Evolutionary conservation across 2,329 filamentous ascomycete species (phyloP).

Genomic region (Pseudonectria buxi): DNA sequence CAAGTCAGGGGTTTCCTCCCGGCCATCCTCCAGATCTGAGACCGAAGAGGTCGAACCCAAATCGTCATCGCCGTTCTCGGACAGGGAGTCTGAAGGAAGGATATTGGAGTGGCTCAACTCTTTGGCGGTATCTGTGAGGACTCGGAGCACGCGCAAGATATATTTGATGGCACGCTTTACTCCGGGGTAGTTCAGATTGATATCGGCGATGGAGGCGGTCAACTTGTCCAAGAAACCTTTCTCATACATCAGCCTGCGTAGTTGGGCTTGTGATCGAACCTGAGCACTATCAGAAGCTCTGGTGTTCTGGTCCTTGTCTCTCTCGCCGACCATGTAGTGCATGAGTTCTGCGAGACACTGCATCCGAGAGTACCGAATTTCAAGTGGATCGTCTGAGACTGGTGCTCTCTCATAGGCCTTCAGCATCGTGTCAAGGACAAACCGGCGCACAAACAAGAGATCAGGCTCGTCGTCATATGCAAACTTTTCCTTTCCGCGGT

Average conservation of each 20-base stretch:
- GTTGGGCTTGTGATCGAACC: constrained; percentile 65
- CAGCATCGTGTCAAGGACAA: constrained; percentile 87
- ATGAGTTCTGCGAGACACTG: constrained; percentile 86
- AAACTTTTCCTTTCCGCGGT: constrained; percentile 50
- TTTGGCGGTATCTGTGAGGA: constrained; percentile 80
- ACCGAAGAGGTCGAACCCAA: constrained; percentile 82
- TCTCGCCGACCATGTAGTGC: constrained; percentile 81
- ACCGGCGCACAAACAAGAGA: constrained; percentile 85
- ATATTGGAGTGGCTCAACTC: constrained; percentile 76
- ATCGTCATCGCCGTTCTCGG: constrained; percentile 72
- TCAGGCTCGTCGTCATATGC: constrained; percentile 73
- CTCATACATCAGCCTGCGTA: constrained; percentile 95
- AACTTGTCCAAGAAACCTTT: constrained; percentile 89
- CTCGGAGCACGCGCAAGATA: constrained; percentile 82
- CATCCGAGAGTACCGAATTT: constrained; percentile 81
- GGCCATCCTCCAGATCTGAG: constrained; percentile 77
- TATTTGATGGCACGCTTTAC: constrained; percentile 95
- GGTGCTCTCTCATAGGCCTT: constrained; percentile 88
- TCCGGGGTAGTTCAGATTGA: constrained; percentile 89
- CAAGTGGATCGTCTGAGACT: constrained; percentile 69
- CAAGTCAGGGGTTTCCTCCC: constrained; percentile 92
- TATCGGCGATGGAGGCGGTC: constrained; percentile 86
- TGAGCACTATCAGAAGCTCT: constrained; percentile 33
- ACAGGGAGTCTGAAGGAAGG: constrained; percentile 58
- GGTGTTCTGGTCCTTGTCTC: constrained; percentile 55